Conservation (phyloP, 345 rosid genomes). For the Rhizophora apiculata region DNA sequence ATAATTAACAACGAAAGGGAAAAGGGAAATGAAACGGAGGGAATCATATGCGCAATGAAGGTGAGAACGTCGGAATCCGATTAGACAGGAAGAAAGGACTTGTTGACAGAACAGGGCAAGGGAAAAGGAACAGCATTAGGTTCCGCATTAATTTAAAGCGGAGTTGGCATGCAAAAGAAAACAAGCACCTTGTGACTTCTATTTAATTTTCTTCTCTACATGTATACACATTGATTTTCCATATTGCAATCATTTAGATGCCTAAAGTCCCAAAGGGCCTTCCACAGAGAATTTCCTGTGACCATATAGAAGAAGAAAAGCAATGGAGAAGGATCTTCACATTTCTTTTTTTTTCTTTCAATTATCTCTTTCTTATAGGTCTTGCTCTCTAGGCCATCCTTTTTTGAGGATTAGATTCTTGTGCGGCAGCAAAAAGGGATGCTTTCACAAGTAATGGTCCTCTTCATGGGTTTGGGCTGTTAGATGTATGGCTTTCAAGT, state of each 20-base stretch:
- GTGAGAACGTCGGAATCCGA: neutral
- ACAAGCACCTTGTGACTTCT: constrained; percentile 14
- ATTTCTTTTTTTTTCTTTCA: neutral
- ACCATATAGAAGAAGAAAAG: neutral
- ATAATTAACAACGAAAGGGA: neutral
- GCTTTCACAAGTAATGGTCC: constrained; percentile 31
- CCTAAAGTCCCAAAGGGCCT: neutral
- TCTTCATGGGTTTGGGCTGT: constrained; percentile 1
- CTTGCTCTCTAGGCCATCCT: neutral
- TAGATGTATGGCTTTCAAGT: neutral
- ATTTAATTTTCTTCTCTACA: constrained; percentile 5
- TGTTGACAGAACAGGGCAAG: too few relatives aligned
- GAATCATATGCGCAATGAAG: constrained; percentile 1
- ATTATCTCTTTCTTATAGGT: neutral
- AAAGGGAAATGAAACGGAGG: neutral
- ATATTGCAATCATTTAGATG: neutral
- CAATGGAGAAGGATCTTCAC: constrained; percentile 17
- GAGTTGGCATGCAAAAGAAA: constrained; percentile 17
- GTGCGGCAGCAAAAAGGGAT: constrained; percentile 16
- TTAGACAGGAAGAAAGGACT: neutral
- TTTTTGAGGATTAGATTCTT: constrained; percentile 19
- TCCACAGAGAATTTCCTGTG: neutral
- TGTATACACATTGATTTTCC: neutral
- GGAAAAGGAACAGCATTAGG: neutral
- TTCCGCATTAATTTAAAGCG: neutral